Evolutionary conservation across 2,329 filamentous ascomycete genomes (phyloP), one percentile per base, ranked within the genome.

Genomic region (Colletotrichum liriopes): DNA sequence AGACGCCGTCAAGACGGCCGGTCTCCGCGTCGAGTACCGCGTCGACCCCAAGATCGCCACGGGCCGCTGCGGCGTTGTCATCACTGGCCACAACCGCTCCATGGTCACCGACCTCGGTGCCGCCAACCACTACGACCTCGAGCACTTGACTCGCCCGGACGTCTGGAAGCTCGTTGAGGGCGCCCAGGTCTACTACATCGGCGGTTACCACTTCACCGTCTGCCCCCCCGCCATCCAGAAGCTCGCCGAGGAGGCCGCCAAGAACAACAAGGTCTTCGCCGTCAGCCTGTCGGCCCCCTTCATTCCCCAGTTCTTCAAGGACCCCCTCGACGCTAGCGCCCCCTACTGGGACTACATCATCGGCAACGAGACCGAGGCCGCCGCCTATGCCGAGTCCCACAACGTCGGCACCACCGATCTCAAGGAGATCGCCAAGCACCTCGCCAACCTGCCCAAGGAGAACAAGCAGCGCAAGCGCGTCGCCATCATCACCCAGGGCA

Each of bases 291-390:
- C 94, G 63, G 96, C 96, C 9, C 96, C 96, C 72, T 99, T 99
- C 88, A 98, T 99, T 80, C 87, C 93, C 49, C 93, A 97, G 82
- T 98, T 98, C 90, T 99, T 98, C 93, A 98, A 98, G 89, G 95
- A 98, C 61, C 93, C 91, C 76, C 90, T 99, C 59, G 94, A 98
- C 84, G 92, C 91, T 78, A 93, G 93, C 66, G 88, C 94, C 65
- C 93, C 93, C 39, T 98, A 98, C 90, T 97, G 95, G 88, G 95
- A 98, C 86, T 97, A 96, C 85, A 88, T 98, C 74, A 93, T 99
- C 82, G 96, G 95, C 80, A 99, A 99, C 86, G 96, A 99, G 91
- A 93, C 94, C 76, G 96, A 99, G 87, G 96, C 95, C 60, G 90
- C 92, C 77, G 88, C 95, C 69, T 99, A 96, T 85, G 94, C 95